Conservation (phyloP, 2,329 filamentous ascomycete genomes). For the Coniochaeta sp. region DNA sequence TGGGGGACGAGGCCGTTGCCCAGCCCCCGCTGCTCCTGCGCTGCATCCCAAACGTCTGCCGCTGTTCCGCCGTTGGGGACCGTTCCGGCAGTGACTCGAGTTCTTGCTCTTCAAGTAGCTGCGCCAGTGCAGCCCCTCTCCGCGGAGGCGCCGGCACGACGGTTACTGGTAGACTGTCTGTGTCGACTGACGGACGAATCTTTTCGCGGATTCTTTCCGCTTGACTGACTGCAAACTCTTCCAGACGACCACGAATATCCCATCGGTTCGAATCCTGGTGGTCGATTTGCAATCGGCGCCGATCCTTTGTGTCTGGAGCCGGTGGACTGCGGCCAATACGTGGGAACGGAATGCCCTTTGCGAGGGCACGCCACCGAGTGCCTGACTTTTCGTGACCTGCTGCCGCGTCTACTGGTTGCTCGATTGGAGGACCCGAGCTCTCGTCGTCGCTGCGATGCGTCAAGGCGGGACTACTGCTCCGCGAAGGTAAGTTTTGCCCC, state of each 20-base stretch:
- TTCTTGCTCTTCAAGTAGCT: conserved; percentile 48
- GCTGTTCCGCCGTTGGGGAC: background rate
- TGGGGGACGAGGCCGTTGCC: background rate
- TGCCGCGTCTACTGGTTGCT: conserved; percentile 7
- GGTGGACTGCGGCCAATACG: conserved; percentile 7
- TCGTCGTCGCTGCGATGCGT: conserved; percentile 9
- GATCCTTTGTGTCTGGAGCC: conserved; percentile 7
- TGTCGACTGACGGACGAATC: conserved; percentile 44
- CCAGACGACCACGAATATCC: conserved; percentile 49
- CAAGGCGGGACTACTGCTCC: conserved; percentile 25
- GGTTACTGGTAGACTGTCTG: conserved; percentile 47
- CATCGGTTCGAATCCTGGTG: conserved; percentile 28
- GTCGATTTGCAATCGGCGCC: conserved; percentile 6
- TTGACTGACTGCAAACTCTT: conserved; percentile 54
- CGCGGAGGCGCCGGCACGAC: conserved; percentile 56
- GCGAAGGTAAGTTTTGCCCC: conserved; percentile 17
- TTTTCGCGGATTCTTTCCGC: conserved; percentile 52
- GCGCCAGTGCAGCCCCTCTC: conserved; percentile 47
- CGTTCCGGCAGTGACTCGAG: conserved; percentile 1
- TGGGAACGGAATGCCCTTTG: conserved; percentile 22
- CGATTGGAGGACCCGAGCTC: conserved; percentile 5
- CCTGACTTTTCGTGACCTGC: conserved; percentile 10
- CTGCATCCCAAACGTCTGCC: background rate
- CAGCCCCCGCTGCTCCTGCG: background rate
- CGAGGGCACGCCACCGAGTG: conserved; percentile 21